These are phyloP conservation scores for Apiospora hydei DNA, from an alignment of 2,329 filamentous ascomycete genomes.

Conservation along the genomic window DNA sequence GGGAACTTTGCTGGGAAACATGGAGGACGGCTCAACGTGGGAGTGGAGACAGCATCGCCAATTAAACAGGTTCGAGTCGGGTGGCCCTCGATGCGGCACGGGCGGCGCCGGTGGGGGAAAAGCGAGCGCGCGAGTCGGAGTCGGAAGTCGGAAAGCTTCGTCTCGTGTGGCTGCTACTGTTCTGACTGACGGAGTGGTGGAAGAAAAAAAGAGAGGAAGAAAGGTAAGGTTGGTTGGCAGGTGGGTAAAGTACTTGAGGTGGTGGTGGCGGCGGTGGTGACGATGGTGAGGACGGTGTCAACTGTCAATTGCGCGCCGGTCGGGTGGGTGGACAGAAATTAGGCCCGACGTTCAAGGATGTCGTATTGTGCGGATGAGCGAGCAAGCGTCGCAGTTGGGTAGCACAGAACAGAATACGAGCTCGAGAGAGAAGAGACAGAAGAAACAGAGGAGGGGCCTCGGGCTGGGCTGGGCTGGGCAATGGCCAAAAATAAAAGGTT, in stretches of 20 bases:
- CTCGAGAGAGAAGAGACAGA: neutral
- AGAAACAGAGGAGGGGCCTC: neutral
- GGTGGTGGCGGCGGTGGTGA: neutral
- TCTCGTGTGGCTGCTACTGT: neutral
- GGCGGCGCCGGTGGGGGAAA: neutral
- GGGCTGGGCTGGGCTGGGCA: neutral
- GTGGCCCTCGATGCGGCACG: neutral
- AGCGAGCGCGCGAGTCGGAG: neutral
- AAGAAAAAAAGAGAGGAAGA: neutral
- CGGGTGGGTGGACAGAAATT: neutral
- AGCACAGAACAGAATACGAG: conserved; percentile 4
- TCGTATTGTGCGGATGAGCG: neutral
- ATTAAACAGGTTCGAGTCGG: conserved; percentile 13
- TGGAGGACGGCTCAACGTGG: conserved; percentile 53
- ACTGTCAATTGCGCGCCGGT: neutral
- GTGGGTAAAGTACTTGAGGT: neutral
- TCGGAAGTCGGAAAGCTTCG: neutral
- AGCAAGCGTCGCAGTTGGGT: neutral
- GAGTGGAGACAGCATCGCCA: conserved; percentile 47
- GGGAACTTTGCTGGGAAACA: conserved; percentile 37
- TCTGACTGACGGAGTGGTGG: neutral
- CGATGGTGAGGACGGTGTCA: neutral
- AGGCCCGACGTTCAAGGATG: neutral
- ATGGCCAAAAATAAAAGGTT: neutral
- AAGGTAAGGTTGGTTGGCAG: neutral